Evolutionary conservation across 2,329 filamentous ascomycete species (phyloP), one percentile per base, ranked within the genome.

Genomic region (Fusarium floridanum): DNA sequence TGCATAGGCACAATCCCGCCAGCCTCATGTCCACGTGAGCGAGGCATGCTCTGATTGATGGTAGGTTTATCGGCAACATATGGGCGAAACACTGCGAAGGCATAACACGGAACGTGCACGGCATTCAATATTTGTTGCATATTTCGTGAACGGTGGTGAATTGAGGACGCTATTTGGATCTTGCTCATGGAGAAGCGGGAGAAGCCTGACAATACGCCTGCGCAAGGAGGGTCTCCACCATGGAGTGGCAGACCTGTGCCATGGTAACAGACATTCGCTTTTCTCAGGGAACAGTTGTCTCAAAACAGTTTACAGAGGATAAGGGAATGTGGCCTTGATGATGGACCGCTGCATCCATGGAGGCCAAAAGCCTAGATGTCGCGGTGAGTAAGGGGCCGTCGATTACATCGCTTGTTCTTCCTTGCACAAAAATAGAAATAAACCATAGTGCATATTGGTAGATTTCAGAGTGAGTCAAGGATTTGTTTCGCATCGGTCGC

Each of bases 361-460:
- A 77, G 82, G 83, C 76, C 83, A 80, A 82, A 20, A 41, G 75
- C 77, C 82, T 84, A 86, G 85, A 87, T 87, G 88, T 86, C 86
- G 89, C 88, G 91, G 91, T 94, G 92, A 94, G 92, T 94, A 91
- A 84, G 83, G 83, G 87, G 88, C 76, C 61, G 29, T 59, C 29
- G 50, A 57, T 14, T 10, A 24, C 22, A 64, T 48, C 56, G 71
- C 78, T 91, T 84, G 76, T 86, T 95, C 90, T 95, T 88, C 92
- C 93, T 94, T 86, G 88, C 89, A 90, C 90, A 90, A 94, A 94
- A 94, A 94, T 94, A 93, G 92, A 93, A 90, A 91, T 87, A 88
- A 86, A 91, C 91, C 92, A 94, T 87, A 85, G 90, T 79, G 87
- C 83, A 85, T 84, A 53, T 83, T 84, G 88, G 91, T 91, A 89